Percentiles rank a stretch among this genome's conserved stretches.
phyloP scores from a whole-genome alignment of 2,329 filamentous ascomycete species.

The Didymella exigua region DNA sequence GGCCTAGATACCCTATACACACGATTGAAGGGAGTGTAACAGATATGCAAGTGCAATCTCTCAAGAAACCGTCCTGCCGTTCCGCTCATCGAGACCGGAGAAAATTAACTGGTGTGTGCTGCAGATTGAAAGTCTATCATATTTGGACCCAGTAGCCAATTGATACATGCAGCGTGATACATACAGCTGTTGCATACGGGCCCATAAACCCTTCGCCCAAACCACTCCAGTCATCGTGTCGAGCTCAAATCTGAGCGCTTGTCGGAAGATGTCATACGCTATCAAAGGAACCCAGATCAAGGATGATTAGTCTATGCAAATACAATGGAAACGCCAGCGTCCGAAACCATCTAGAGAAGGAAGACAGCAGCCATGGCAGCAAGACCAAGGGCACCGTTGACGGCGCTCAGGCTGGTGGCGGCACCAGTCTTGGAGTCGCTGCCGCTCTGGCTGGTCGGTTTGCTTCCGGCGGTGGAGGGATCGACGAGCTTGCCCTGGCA shows the following conservation, averaged over 20 bases:
- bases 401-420: constrained; percentile 50
- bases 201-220: constrained; percentile 33
- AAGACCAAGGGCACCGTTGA: constrained; percentile 50
- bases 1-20: constrained; percentile 9
- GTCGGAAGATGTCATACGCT: constrained; percentile 38
- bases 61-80: constrained; percentile 30
- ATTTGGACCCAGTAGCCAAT: constrained; percentile 40
- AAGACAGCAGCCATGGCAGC: constrained; percentile 56
- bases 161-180: constrained; percentile 46
- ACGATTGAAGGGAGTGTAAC: constrained; percentile 32
- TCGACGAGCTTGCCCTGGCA: constrained; percentile 50
- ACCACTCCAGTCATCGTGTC: constrained; percentile 32
- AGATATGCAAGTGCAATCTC: constrained; percentile 34
- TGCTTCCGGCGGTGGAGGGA: constrained; percentile 43
- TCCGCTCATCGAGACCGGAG: constrained; percentile 22
- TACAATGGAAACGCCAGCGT: constrained; percentile 46
- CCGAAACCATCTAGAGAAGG: constrained; percentile 51
- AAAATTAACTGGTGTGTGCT: constrained; percentile 34
- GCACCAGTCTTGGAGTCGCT: constrained; percentile 39
- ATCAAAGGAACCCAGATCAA: constrained; percentile 42
- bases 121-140: constrained; percentile 44
- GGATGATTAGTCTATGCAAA: constrained; percentile 50
- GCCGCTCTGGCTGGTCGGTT: constrained; percentile 38
- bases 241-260: constrained; percentile 31
- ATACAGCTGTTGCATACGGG: constrained; percentile 43